Conservation (phyloP, 2,329 filamentous ascomycete genomes). For the Aschersonia sp. region DNA sequence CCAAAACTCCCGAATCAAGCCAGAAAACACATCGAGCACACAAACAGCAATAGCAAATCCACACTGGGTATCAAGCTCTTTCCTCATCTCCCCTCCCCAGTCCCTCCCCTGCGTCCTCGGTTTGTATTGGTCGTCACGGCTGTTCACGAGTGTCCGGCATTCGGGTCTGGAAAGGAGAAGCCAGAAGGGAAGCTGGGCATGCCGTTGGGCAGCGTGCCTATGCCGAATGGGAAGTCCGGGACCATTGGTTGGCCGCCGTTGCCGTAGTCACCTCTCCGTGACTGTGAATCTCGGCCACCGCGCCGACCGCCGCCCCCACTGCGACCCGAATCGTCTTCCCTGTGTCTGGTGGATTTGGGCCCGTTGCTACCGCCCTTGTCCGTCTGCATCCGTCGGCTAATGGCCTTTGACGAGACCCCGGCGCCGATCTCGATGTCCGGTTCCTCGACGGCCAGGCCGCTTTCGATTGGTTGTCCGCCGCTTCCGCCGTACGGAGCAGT, state of each 20-base stretch:
- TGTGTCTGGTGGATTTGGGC: conserved; percentile 43
- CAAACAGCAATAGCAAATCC: no score
- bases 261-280: conserved; percentile 7
- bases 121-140: no score
- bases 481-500: conserved; percentile 89
- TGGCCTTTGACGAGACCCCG: conserved; percentile 87
- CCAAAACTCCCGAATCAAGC: no score
- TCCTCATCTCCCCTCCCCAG: no score
- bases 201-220: conserved; percentile 24
- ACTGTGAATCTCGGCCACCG: conserved; percentile 9
- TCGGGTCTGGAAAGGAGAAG: conserved; percentile 23
- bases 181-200: conserved; percentile 27
- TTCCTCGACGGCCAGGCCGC: conserved; percentile 83
- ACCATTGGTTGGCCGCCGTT: conserved; percentile 8
- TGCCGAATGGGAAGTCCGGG: conserved; percentile 22
- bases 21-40: no score
- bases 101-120: no score
- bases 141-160: conserved; percentile 4
- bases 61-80: no score
- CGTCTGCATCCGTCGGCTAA: conserved; percentile 54
- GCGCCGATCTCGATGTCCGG: conserved; percentile 98
- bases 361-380: conserved; percentile 51
- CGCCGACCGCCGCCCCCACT: conserved; percentile 10
- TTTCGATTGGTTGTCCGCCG: conserved; percentile 65
- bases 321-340: conserved; percentile 17